phyloP scores from a whole-genome alignment of 495 filamentous ascomycete species.

The Viridothelium virens region DNA sequence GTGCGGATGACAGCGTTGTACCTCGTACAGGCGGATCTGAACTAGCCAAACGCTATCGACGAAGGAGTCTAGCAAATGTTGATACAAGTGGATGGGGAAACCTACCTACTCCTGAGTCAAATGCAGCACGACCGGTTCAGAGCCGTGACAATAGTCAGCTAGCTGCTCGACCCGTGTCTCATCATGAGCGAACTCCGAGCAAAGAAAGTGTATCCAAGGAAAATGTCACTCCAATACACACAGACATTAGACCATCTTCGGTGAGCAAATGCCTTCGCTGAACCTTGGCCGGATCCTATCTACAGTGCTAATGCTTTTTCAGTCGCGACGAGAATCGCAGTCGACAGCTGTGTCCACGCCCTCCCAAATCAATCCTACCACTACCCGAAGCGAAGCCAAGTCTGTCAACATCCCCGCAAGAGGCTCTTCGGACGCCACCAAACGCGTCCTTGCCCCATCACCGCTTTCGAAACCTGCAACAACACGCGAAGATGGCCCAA shows the following conservation, averaged over 20 bases:
- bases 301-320: conserved; percentile 1
- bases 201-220: conserved; percentile 30
- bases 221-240: conserved; percentile 39
- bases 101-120: conserved; percentile 3
- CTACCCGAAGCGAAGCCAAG: conserved; percentile 46
- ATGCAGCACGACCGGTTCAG: conserved; percentile 3
- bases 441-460: conserved; percentile 68
- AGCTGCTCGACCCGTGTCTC: conserved; percentile 28
- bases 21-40: conserved; percentile 45
- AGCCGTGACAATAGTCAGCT: conserved; percentile 14
- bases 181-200: conserved; percentile 46
- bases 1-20: conserved; percentile 48
- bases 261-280: conserved; percentile 40
- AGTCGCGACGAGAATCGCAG: conserved; percentile 4
- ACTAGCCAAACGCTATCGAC: conserved; percentile 65
- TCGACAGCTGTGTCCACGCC: conserved; percentile 6
- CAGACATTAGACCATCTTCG: conserved; percentile 48
- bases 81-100: conserved; percentile 44
- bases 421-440: conserved; percentile 60
- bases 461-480: conserved; percentile 76
- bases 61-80: conserved; percentile 75
- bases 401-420: conserved; percentile 58
- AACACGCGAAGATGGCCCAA: conserved; percentile 25
- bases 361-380: conserved; percentile 15
- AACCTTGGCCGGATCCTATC: conserved; percentile 11